Evolutionary conservation across 371 early-diverging fungal genomes (phyloP).

Genomic region (Phascolomyces articulosus): DNA sequence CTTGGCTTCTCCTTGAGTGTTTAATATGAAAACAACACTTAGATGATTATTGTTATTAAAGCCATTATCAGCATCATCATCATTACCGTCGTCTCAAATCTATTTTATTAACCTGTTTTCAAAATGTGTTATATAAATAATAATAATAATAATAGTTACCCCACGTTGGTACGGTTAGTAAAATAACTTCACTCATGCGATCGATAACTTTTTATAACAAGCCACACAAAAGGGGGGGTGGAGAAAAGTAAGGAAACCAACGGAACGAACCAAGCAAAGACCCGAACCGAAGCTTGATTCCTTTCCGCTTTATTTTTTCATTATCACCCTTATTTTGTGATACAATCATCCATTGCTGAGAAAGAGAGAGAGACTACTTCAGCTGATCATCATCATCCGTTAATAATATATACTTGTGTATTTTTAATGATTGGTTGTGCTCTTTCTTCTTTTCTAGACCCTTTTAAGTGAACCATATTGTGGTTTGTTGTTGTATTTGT

Average conservation of each 20-base stretch:
- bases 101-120: too few relatives aligned
- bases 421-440: too few relatives aligned
- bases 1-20: neutral
- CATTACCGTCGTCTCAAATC: neutral
- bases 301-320: neutral
- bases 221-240: conserved; percentile 4
- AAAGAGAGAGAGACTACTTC: too few relatives aligned
- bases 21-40: neutral
- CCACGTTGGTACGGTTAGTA: conserved; percentile 2
- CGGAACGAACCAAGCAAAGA: conserved; percentile 3
- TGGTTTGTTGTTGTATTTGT: too few relatives aligned
- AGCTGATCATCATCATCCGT: too few relatives aligned
- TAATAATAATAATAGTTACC: neutral
- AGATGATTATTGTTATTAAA: neutral
- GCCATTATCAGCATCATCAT: neutral
- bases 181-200: conserved; percentile 2
- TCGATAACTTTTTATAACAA: conserved; percentile 2
- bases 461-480: neutral
- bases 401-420: too few relatives aligned
- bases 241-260: too few relatives aligned
- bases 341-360: too few relatives aligned
- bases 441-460: neutral
- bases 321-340: neutral
- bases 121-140: too few relatives aligned
- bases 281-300: conserved; percentile 3